Base-by-base conservation (phyloP, 2,329 filamentous ascomycete species). In the Colletotrichum tropicicola region DNA sequence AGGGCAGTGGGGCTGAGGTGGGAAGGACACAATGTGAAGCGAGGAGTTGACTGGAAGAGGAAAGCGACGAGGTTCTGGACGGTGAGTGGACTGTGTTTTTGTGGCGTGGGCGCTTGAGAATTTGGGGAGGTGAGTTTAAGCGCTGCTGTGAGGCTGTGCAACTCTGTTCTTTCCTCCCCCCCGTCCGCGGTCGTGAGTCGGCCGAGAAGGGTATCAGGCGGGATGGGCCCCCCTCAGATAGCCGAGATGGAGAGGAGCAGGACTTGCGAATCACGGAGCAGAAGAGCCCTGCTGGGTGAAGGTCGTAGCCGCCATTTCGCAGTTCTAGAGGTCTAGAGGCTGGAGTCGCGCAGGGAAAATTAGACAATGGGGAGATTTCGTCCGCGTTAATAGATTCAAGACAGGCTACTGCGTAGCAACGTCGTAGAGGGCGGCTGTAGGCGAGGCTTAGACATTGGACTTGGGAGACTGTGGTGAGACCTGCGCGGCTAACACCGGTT, bases 111-210 rank as follows among this genome's bases (percentile, higher is more conserved):
- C 32, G 32, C 32, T 35, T 35, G 8, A 5, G 9, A 13, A 35
- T 35, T 3, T 6, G 30, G 13, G 13, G 6, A 37, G 23, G 32
- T 4, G 13, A 7, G 17, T 30, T 45, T 51, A 65, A 65, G 62
- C 62, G 62, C 62, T 51, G 39, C 25, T 21, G 62, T 65, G 62
- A 57, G 62, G 62, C 62, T 61, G 62, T 65, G 62, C 62, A 65
- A 55, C 12, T 15, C n/a, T n/a, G n/a, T n/a, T n/a, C n/a, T n/a
- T n/a, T n/a, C n/a, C n/a, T n/a, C n/a, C n/a, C n/a, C n/a, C n/a
- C n/a, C n/a, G n/a, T n/a, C n/a, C 27, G n/a, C 10, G n/a, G 39
- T 23, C 32, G 13, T 35, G n/a, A 35, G 9, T 35, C 9, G 9
- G 32, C 23, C n/a, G 55, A 48, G 30, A 27, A 15, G 25, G 21